A percentile compares a stretch with the other conserved stretches of the same genome.
phyloP scores from a whole-genome alignment of 163 green algal species.

The Scenedesmus sp. region DNA sequence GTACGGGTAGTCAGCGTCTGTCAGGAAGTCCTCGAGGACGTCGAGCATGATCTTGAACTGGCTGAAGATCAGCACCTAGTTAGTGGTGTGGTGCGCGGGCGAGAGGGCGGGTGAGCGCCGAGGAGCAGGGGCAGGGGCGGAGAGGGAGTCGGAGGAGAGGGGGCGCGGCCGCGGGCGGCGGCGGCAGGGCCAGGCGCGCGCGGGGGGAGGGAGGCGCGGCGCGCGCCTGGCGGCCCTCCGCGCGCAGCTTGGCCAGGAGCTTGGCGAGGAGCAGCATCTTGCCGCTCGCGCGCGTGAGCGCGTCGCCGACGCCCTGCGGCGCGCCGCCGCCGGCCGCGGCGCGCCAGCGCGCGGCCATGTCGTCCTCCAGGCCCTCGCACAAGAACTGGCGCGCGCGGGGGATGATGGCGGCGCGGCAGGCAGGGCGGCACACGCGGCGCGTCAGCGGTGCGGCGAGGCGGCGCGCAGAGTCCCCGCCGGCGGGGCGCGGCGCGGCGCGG shows the following conservation, averaged over 20 bases:
- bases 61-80: conserved; percentile 94
- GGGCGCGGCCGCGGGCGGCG: not conserved
- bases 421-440: not conserved
- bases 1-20: conserved; percentile 56
- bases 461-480: not conserved
- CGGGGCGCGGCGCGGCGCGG: not conserved
- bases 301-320: conserved; percentile 52
- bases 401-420: no score
- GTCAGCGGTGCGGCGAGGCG: no score
- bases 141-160: no score
- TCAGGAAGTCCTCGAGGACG: conserved; percentile 91
- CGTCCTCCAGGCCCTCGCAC: conserved; percentile 89
- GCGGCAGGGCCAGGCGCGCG: not conserved
- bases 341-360: conserved; percentile 62
- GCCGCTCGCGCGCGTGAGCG: conserved; percentile 75
- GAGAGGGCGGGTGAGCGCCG: no score
- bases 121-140: no score
- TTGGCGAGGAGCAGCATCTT: conserved; percentile 98
- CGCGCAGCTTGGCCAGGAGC: conserved; percentile 92
- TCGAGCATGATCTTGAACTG: conserved; percentile 96
- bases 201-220: not conserved
- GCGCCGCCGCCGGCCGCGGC: conserved; percentile 11
- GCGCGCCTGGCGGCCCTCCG: conserved; percentile 78
- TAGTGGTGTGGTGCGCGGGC: no score
- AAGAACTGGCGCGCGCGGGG: conserved; percentile 75